Percentiles rank a stretch among this genome's conserved stretches.
Conservation (phyloP, 768 basidiomycete species). For the Lactarius trivialis region DNA sequence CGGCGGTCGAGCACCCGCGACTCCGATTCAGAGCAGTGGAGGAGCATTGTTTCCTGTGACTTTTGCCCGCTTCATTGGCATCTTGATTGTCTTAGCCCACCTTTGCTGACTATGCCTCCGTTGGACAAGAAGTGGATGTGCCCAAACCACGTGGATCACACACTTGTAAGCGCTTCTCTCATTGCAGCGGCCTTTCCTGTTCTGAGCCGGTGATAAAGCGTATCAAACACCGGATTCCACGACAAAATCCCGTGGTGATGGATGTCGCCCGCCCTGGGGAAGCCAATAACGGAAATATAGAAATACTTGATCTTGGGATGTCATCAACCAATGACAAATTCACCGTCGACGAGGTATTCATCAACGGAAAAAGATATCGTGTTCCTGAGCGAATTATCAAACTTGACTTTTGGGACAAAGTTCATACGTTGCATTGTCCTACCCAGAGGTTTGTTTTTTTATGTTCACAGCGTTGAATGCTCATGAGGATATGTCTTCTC, state of each 20-base stretch:
- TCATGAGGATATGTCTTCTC: not conserved
- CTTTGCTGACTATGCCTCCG: conserved; percentile 76
- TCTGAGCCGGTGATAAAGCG: conserved; percentile 41
- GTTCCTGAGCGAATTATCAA: conserved; percentile 89
- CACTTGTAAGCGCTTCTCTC: conserved; percentile 51
- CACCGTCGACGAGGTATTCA: conserved; percentile 73
- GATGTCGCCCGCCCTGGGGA: conserved; percentile 68
- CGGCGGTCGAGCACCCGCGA: conserved; percentile 40
- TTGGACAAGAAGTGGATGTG: conserved; percentile 98
- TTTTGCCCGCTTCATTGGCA: conserved; percentile 95
- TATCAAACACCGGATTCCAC: conserved; percentile 74
- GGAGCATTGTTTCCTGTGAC: conserved; percentile 86
- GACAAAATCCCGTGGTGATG: conserved; percentile 57
- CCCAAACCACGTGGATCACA: conserved; percentile 89
- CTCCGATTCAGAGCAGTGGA: conserved; percentile 49
- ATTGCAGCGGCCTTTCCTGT: conserved; percentile 6
- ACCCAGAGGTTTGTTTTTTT: conserved; percentile 12
- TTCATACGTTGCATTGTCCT: conserved; percentile 26
- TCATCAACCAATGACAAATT: conserved; percentile 42
- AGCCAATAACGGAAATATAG: conserved; percentile 89
- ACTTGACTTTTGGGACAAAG: conserved; percentile 93
- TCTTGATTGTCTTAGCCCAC: conserved; percentile 92
- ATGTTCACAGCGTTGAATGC: not conserved
- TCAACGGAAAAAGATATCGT: conserved; percentile 84
- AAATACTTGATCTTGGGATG: conserved; percentile 67